These are phyloP conservation scores for Plasmodium coatneyi DNA, from an alignment of 169 alveolate genomes.

Conservation along the genomic window DNA sequence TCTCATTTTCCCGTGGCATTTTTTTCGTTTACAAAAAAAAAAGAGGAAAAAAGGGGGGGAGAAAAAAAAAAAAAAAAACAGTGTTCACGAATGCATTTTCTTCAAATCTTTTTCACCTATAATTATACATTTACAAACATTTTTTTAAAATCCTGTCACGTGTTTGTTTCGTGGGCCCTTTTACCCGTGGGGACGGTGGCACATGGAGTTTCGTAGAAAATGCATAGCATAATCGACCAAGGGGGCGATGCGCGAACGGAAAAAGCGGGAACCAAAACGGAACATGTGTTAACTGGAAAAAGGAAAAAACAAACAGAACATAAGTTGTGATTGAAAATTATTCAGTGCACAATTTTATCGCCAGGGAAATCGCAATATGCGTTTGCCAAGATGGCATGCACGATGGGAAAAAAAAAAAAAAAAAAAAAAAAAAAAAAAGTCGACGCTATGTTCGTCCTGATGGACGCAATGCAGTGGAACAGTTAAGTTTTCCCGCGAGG, in stretches of 20 bases:
- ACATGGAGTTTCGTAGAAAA: not conserved
- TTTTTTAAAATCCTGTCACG: not conserved
- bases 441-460: not conserved
- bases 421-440: not conserved
- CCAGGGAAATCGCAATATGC: not conserved
- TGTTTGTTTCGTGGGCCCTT: not conserved
- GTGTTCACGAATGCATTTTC: not conserved
- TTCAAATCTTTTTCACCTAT: not conserved
- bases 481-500: not conserved
- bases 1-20: slow-evolving; percentile 65
- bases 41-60: not conserved
- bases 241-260: not conserved
- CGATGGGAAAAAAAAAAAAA: not conserved
- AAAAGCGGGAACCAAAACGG: not conserved
- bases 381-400: not conserved
- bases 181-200: not conserved
- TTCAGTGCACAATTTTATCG: not conserved
- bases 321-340: not conserved
- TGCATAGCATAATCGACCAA: not conserved
- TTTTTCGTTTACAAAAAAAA: slow-evolving; percentile 9
- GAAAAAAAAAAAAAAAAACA: not conserved
- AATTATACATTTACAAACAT: not conserved
- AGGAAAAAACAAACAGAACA: not conserved
- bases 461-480: not conserved
- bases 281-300: not conserved